Percentiles rank a stretch among this genome's conserved stretches.
Evolutionary conservation across 495 filamentous ascomycete genomes (phyloP).

Genomic region (Terfezia claveryi): DNA sequence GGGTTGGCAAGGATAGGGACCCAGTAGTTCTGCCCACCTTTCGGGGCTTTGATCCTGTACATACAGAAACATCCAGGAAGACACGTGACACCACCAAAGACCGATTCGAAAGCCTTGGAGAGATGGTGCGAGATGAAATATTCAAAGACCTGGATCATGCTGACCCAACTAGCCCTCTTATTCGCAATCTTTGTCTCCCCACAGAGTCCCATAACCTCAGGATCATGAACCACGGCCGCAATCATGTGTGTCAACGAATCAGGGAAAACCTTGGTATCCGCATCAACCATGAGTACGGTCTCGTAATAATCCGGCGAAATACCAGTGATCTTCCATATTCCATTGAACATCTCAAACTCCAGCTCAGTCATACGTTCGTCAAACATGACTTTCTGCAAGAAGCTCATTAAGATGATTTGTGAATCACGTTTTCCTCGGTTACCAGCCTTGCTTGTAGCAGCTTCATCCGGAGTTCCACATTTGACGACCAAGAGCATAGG

Average conservation of each 20-base stretch:
- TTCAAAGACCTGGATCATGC: slow-evolving; percentile 99
- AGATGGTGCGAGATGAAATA: slow-evolving; percentile 96
- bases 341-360: slow-evolving; percentile 99
- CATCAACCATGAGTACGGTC: slow-evolving; percentile 93
- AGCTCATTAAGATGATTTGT: slow-evolving; percentile 98
- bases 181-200: slow-evolving; percentile 99
- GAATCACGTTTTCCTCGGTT: slow-evolving; percentile 97
- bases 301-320: slow-evolving; percentile 97
- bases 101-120: slow-evolving; percentile 89
- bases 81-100: slow-evolving; percentile 98
- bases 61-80: slow-evolving; percentile 98
- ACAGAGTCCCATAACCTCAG: slow-evolving; percentile 96
- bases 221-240: slow-evolving; percentile 96
- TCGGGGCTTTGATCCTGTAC: slow-evolving; percentile 98
- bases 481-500: slow-evolving; percentile 98
- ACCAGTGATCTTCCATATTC: slow-evolving; percentile 92
- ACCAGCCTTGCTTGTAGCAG: slow-evolving; percentile 59
- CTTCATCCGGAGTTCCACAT: slow-evolving; percentile 79
- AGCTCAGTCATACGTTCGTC: slow-evolving; percentile 99
- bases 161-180: slow-evolving; percentile 83
- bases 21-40: slow-evolving; percentile 98
- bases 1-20: slow-evolving; percentile 97
- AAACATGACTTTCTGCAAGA: slow-evolving; percentile 99
- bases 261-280: slow-evolving; percentile 96
- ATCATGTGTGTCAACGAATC: slow-evolving; percentile 97